Evolutionary conservation across 805 yeast species (phyloP).

Genomic region (Isabelozyma heimii): DNA sequence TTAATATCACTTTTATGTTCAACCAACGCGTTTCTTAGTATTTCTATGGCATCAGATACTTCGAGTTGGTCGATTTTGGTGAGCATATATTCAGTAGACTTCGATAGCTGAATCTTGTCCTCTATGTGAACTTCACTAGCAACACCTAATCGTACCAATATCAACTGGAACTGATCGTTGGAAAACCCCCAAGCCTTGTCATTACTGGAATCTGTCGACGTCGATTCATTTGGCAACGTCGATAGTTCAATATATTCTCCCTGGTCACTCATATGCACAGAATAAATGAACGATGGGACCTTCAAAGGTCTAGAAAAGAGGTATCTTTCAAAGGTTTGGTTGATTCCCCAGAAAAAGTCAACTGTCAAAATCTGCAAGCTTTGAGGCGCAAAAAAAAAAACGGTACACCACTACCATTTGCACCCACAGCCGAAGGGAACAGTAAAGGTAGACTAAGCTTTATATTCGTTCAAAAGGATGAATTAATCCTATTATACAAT

Average conservation of each 20-base stretch:
- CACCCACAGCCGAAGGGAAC: too few relatives aligned
- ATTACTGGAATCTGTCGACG: background rate
- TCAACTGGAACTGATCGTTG: background rate
- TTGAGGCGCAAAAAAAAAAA: too few relatives aligned
- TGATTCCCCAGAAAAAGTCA: too few relatives aligned
- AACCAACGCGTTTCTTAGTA: constrained; percentile 33
- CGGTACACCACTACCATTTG: too few relatives aligned
- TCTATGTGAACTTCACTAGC: background rate
- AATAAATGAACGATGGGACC: too few relatives aligned
- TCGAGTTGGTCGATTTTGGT: constrained; percentile 21
- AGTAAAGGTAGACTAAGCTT: too few relatives aligned
- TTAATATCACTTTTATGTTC: constrained; percentile 36
- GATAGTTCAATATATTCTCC: background rate
- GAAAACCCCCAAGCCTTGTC: background rate
- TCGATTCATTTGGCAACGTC: background rate
- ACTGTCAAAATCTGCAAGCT: too few relatives aligned
- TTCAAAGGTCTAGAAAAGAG: too few relatives aligned
- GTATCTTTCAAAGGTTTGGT: too few relatives aligned
- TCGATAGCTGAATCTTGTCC: background rate
- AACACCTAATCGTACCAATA: background rate
- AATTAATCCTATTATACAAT: too few relatives aligned
- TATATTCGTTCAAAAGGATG: too few relatives aligned
- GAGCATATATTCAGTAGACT: constrained; percentile 21
- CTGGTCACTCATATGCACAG: background rate
- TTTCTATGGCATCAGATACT: constrained; percentile 22